A percentile compares a stretch with the other conserved stretches of the same genome.
These are phyloP conservation scores for Boletus rubroflammeus DNA, from an alignment of 768 basidiomycete genomes.

Conservation along the genomic window DNA sequence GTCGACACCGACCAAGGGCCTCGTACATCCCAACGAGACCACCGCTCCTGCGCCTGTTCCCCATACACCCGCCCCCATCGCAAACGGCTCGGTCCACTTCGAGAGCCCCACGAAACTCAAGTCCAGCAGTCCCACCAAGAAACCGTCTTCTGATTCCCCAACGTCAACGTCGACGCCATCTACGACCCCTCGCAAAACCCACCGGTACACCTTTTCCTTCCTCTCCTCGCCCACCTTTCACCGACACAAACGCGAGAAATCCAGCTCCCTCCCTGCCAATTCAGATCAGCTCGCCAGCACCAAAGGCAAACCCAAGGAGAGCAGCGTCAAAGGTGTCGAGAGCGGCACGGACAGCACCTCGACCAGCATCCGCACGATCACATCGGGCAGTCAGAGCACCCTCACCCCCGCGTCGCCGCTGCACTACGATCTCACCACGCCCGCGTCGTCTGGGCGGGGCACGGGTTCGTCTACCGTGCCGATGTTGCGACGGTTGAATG, in stretches of 20 bases:
- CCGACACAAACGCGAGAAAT: slow-evolving; percentile 19
- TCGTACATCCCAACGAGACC: not conserved
- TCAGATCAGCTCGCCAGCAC: not conserved
- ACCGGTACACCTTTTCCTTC: slow-evolving; percentile 26
- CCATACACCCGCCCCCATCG: not conserved
- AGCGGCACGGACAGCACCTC: slow-evolving; percentile 19
- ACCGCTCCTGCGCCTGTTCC: not conserved
- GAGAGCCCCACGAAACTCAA: not conserved
- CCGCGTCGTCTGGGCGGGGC: slow-evolving; percentile 4
- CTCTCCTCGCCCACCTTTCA: slow-evolving; percentile 19
- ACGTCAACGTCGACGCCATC: not conserved
- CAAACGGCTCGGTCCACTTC: not conserved
- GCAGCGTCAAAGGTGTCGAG: not conserved
- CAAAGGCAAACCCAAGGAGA: not conserved
- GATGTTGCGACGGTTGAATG: slow-evolving; percentile 19
- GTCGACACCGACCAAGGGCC: not conserved
- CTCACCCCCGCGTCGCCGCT: slow-evolving; percentile 2
- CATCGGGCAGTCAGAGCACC: slow-evolving; percentile 19
- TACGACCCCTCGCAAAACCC: slow-evolving; percentile 8
- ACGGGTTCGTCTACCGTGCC: slow-evolving; percentile 7
- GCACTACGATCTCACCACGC: slow-evolving; percentile 6
- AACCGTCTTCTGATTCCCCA: not conserved
- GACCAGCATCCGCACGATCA: slow-evolving; percentile 21
- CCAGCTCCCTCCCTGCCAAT: not conserved
- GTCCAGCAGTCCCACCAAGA: not conserved